phyloP scores from a whole-genome alignment of 768 basidiomycete species.

The Mycena alexandri region DNA sequence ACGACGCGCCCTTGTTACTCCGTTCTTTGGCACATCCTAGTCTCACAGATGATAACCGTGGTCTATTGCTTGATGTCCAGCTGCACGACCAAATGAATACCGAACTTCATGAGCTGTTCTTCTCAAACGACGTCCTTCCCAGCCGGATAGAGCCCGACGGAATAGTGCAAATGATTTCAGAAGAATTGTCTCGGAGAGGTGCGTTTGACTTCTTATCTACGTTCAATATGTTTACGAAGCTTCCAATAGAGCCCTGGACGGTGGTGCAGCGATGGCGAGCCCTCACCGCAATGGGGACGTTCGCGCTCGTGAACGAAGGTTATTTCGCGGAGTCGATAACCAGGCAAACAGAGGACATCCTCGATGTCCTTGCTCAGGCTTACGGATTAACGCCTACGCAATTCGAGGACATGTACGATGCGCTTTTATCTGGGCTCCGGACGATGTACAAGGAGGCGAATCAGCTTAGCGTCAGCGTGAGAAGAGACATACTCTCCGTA shows the following conservation, averaged over 20 bases:
- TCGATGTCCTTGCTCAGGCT: conserved; percentile 8
- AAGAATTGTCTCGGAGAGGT: conserved; percentile 5
- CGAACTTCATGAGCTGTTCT: conserved; percentile 6
- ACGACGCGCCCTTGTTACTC: background rate
- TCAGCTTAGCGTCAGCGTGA: background rate
- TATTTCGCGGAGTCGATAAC: background rate
- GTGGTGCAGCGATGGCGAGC: conserved; percentile 22
- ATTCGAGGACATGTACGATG: background rate
- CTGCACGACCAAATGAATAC: conserved; percentile 4
- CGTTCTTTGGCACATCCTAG: background rate
- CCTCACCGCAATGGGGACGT: conserved; percentile 6
- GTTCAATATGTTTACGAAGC: background rate
- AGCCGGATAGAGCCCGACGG: background rate
- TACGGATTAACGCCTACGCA: background rate
- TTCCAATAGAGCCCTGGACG: conserved; percentile 16
- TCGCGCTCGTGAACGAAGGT: background rate
- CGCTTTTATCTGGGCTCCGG: background rate
- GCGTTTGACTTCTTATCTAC: no score
- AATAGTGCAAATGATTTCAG: background rate
- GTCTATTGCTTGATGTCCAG: conserved; percentile 10
- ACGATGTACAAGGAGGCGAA: conserved; percentile 16
- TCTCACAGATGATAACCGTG: conserved; percentile 9
- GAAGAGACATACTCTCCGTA: conserved; percentile 16
- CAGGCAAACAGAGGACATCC: background rate
- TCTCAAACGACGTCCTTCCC: conserved; percentile 2